Base-by-base conservation (phyloP, 768 basidiomycete genomes). In the Auriscalpium vulgare region DNA sequence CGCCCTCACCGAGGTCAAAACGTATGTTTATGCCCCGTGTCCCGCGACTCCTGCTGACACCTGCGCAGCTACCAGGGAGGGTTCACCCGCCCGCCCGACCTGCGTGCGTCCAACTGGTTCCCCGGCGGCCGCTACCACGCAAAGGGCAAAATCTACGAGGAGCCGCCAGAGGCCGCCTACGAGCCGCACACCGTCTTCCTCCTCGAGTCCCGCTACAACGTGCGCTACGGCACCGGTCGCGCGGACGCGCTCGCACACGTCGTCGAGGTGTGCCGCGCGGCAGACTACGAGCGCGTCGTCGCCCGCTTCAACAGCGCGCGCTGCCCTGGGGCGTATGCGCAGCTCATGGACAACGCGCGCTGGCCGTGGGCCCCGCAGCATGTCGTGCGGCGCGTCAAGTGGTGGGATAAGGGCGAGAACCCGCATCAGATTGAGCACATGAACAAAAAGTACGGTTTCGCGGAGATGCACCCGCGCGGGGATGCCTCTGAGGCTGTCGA, bases 181-280 rank as follows among this genome's bases (percentile, higher is more conserved):
- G 65, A 62, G 19, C 60, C 71, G 7, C 69, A 69, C 54, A 75
- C 75, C 50, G 73, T 75, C 17, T 75, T 68, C 62, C 55, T 76
- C 16, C 63, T 74, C 53, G 69, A 72, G 37, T 66, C 68, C 5
- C 69, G 73, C 37, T 70, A 73, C 60, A 61, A 61, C 10, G 56
- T 69, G 14, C 51, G 62, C 19, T 65, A 63, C 54, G 66, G 66
- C 7, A 55, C 67, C 23, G 72, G 73, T 1, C 67, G 71, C 9
- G 59, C 63, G 10, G 69, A 69, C 17, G 37, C 65, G 46, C 56
- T 63, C 8, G 70, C 71, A 16, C 65, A 69, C 45, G 56, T 70
- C 45, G 67, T 72, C 43, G 72, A 70, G 13, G 62, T 72, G 1
- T 75, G 74, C 58, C 64, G 66, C 19, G 69, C 70, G 53, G 55